A percentile compares a stretch with the other conserved stretches of the same genome.
These are phyloP conservation scores for Metschnikowia lochheadii DNA, from an alignment of 805 yeast genomes.

Conservation along the genomic window DNA sequence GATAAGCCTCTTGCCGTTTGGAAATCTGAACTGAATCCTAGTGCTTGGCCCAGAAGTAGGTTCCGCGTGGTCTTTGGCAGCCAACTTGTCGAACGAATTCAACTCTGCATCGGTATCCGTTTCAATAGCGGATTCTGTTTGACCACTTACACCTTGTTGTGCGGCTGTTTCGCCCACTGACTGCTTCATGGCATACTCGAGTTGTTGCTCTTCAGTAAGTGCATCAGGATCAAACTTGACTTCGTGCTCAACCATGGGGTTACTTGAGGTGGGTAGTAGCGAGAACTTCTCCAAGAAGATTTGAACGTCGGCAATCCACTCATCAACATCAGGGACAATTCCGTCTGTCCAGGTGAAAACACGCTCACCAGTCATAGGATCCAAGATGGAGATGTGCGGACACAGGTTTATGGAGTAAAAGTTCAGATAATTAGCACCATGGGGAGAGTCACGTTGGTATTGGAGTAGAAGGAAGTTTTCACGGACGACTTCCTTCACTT, in stretches of 20 bases:
- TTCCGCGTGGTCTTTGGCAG: constrained; percentile 54
- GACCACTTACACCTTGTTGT: constrained; percentile 9
- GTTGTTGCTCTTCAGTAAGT: constrained; percentile 79
- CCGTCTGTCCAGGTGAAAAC: constrained; percentile 69
- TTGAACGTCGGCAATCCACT: constrained; percentile 64
- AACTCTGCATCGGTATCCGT: constrained; percentile 13
- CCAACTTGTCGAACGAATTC: constrained; percentile 48
- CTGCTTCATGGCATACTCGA: constrained; percentile 68
- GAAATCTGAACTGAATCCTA: constrained; percentile 82
- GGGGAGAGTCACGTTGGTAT: constrained; percentile 71
- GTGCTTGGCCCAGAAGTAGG: constrained; percentile 61
- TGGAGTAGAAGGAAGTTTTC: constrained; percentile 80
- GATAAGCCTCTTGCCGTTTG: constrained; percentile 79
- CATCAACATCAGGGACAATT: constrained; percentile 52
- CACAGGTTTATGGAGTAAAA: constrained; percentile 65
- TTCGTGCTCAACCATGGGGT: constrained; percentile 64
- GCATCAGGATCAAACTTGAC: constrained; percentile 57
- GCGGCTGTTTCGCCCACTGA: constrained; percentile 41
- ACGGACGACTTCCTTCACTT: constrained; percentile 59
- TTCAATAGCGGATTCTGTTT: constrained; percentile 23
- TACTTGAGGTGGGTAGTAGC: constrained; percentile 55
- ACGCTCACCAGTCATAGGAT: constrained; percentile 94
- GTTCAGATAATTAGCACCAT: constrained; percentile 66
- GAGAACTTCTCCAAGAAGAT: constrained; percentile 67
- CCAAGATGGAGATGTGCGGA: constrained; percentile 91